Base-by-base conservation (phyloP, 331 rosid species). In the Malus hybrid region DNA sequence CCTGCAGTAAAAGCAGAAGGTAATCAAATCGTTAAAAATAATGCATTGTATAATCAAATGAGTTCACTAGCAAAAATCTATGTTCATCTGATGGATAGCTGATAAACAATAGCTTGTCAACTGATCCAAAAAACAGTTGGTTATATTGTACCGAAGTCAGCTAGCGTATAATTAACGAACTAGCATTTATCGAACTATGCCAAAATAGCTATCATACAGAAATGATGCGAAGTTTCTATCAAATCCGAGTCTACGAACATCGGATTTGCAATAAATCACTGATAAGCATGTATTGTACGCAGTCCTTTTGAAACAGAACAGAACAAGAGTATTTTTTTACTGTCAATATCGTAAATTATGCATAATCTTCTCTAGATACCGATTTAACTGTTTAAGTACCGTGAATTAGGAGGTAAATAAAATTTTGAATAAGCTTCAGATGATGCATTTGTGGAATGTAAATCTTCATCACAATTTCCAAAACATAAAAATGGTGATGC, bases 1-100 rank as follows among this genome's bases (percentile, higher is more conserved):
- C 98, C 99, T 92, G 93, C 74, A 72, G 26, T 65, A 15, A 11
- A 55, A 75, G 24, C 20, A 24, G 24, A 24, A 33, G 19, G 57
- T 6, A 16, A 52, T 52, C 20, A 3, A 15, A 50, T 50, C 18
- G 56, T 50, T 15, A 15, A 2, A 50, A 16, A 50, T 1, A 50
- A 16, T 50, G 9, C n/a, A 50, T 15, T 15, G 4, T 29, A 56
- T 4, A 33, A 61, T 9, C 68, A 42, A 20, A 57, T 6, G 34
- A 24, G 39, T n/a, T n/a, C 42, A 57, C 62, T 8, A 22, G 34
- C 6, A 1, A 14, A 19, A 33, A 57, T n/a, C 39, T 8, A 52
- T 46, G n/a, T 71, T 24, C 1, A 30, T 63, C 4, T 63, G 42
- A 14, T 16, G 36, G 42, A 30, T 16, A 28, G 30, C 3, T 1